A percentile compares a stretch with the other conserved stretches of the same genome.
phyloP scores from a whole-genome alignment of 495 filamentous ascomycete species.

The Pyrenopolyporus hunteri region DNA sequence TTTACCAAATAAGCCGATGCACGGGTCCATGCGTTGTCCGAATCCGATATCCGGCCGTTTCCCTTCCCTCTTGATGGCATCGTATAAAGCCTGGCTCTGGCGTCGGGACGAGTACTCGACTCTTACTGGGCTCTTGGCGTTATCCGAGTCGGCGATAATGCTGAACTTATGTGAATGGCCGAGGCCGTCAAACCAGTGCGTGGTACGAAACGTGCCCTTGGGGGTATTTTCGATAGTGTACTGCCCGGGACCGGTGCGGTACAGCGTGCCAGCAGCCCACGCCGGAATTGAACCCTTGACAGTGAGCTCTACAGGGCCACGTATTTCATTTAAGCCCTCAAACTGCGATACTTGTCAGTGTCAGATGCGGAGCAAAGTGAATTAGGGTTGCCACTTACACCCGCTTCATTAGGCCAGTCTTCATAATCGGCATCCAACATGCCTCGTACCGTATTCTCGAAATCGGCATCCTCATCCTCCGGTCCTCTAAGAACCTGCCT shows the following conservation, averaged over 20 bases:
- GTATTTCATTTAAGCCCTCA: constrained; percentile 52
- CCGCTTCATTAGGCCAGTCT: constrained; percentile 55
- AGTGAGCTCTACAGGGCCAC: constrained; percentile 48
- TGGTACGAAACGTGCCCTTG: constrained; percentile 59
- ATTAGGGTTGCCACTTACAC: constrained; percentile 44
- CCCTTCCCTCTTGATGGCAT: constrained; percentile 61
- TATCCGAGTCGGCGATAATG: constrained; percentile 51
- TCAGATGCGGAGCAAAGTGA: background rate
- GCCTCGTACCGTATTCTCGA: constrained; percentile 72
- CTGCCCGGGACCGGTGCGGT: constrained; percentile 73
- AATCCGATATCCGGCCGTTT: constrained; percentile 57
- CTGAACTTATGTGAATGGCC: constrained; percentile 77
- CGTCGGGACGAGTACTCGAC: constrained; percentile 78
- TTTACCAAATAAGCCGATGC: constrained; percentile 70
- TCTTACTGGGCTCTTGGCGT: constrained; percentile 33
- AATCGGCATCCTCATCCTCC: constrained; percentile 73
- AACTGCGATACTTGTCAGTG: constrained; percentile 44
- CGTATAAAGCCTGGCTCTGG: constrained; percentile 62
- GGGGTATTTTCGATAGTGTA: constrained; percentile 62
- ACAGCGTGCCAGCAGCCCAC: constrained; percentile 65
- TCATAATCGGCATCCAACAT: constrained; percentile 50
- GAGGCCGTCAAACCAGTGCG: constrained; percentile 85
- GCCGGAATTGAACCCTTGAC: constrained; percentile 51
- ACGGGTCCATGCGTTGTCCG: constrained; percentile 70
- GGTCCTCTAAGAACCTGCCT: constrained; percentile 61